Base-by-base conservation (phyloP, 108 stramenopile genomes). In the Cylindrotheca closterium region DNA sequence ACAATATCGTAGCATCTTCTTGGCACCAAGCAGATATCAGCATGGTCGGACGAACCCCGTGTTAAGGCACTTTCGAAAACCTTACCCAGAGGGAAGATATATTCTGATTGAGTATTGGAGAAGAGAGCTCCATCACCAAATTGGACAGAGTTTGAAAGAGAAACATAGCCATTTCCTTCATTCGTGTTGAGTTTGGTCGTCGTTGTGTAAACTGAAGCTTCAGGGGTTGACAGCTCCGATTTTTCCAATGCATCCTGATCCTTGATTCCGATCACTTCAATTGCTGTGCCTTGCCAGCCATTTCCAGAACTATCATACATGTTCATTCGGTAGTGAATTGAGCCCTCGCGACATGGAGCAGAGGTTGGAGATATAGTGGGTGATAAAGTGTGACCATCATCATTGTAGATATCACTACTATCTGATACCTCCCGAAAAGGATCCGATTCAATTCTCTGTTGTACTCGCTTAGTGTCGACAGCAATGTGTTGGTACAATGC, bases 231-330 rank as follows among this genome's bases (percentile, higher is more conserved):
- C 23, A 19, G 53, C 4, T 37, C 55, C 19, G 58, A 56, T 1
- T 47, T 29, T 54, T 52, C 32, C n/a, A 60, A 48, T 29, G 71
- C n/a, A 28, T 63, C 63, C 15, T 58, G 51, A 34, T 71, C 67
- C 33, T 49, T 25, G 46, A 77, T 28, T 46, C 69, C 61, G 8
- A 27, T 30, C 25, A 77, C 71, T 2, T 57, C 55, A 21, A 78
- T 28, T 0, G 71, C 60, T 28, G 47, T 42, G 12, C 50, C 45
- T 1, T 67, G 57, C 77, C 77, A 78, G 21, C 77, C 77, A 47
- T 78, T 70, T 24, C 71, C 71, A 62, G 62, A 78, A 0, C 29
- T 27, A 29, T 78, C 77, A 29, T 64, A 71, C 65, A 78, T 63
- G 23, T 72, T 71, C 21, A 78, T 55, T 46, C 67, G 37, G n/a